These are phyloP conservation scores for Helminthosporium solani DNA, from an alignment of 2,329 filamentous ascomycete genomes.

Conservation along the genomic window DNA sequence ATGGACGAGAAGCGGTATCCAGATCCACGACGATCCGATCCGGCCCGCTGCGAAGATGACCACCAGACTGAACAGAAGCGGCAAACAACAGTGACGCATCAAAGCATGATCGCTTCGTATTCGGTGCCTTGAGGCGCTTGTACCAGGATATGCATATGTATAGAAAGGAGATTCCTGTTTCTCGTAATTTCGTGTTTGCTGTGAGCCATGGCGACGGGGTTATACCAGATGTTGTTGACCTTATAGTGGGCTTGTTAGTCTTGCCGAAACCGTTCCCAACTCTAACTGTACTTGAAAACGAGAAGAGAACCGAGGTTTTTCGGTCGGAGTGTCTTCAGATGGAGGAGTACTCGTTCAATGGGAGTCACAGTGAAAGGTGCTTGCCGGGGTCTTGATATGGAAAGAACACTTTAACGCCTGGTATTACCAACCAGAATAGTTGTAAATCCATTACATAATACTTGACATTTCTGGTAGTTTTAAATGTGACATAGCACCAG, in stretches of 20 bases:
- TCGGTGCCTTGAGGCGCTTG: constrained; percentile 41
- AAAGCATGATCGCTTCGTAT: constrained; percentile 41
- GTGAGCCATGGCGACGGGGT: constrained; percentile 28
- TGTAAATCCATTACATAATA: too few species aligned
- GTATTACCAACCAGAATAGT: too few species aligned
- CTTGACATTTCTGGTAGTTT: too few species aligned
- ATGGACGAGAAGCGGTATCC: constrained; percentile 46
- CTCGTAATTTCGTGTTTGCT: constrained; percentile 34
- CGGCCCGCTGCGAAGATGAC: constrained; percentile 39
- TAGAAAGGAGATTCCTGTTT: constrained; percentile 36
- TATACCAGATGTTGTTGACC: constrained; percentile 3
- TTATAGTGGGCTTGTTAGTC: constrained; percentile 12
- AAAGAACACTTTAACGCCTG: too few species aligned
- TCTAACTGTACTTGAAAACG: constrained; percentile 11
- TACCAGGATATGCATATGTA: constrained; percentile 43
- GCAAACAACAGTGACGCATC: constrained; percentile 30
- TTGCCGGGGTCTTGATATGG: constrained; percentile 4
- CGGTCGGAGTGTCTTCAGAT: constrained; percentile 15
- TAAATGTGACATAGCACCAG: too few species aligned
- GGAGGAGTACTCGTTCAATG: constrained; percentile 13
- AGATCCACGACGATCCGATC: constrained; percentile 48
- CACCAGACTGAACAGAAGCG: constrained; percentile 30
- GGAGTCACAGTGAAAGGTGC: constrained; percentile 13
- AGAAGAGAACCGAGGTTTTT: constrained; percentile 10
- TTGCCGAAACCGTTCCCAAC: constrained; percentile 14